Evolutionary conservation across 1,284 basidiomycete species (phyloP).

Genomic region (Earliella scabrosa): DNA sequence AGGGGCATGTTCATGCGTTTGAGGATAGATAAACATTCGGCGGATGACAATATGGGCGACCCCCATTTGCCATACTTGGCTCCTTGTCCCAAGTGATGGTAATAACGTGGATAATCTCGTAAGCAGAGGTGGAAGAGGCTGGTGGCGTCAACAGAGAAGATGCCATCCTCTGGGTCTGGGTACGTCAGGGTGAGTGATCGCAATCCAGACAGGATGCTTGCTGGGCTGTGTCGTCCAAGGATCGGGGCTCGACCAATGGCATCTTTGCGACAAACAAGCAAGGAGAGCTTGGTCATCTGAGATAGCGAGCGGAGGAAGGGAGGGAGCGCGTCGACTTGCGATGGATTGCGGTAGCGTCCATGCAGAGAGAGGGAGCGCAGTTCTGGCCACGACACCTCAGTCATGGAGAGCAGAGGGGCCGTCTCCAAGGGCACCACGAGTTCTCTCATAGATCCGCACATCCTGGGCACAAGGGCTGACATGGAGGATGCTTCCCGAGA

Average conservation of each 20-base stretch:
- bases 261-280: not conserved
- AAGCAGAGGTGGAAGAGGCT: not conserved
- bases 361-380: not conserved
- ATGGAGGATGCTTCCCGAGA: not conserved
- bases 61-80: not conserved
- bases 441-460: not conserved
- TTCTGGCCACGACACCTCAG: not conserved
- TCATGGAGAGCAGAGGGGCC: not conserved
- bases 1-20: not conserved
- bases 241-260: not conserved
- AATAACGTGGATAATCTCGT: slow-evolving; percentile 1
- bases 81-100: not conserved
- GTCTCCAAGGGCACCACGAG: not conserved
- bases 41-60: not conserved
- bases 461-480: not conserved
- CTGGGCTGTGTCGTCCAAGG: not conserved
- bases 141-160: not conserved
- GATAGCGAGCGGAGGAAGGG: not conserved
- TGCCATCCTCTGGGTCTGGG: slow-evolving; percentile 1
- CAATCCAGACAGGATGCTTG: not conserved
- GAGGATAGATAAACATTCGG: not conserved
- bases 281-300: not conserved
- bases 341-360: not conserved
- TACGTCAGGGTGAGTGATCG: slow-evolving; percentile 1
- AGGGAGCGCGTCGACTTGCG: not conserved